Base-by-base conservation (phyloP, 768 basidiomycete species). In the Auriscalpium orientale region DNA sequence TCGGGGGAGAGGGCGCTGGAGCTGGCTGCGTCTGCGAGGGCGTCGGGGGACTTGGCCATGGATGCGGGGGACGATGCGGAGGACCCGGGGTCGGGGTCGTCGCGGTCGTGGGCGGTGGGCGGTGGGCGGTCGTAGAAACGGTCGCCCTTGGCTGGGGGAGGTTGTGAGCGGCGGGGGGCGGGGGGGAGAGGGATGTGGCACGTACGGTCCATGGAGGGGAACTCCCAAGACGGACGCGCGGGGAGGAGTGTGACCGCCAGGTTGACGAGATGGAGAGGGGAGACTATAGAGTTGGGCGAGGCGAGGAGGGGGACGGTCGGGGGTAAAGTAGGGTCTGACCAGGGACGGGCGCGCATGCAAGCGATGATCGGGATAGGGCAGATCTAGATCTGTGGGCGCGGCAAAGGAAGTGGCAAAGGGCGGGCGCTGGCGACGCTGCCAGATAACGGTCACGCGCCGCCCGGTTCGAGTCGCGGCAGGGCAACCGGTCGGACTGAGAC, bases 181-280 rank as follows among this genome's bases (percentile, higher is more conserved):
- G 28, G 38, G 20, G 11, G 34, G 3, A 11, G 11, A 21, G 0
- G 21, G 36, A 35, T 35, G n/a, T 49, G 21, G 3, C 4, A 62
- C 61, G 56, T 47, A 62, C 61, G 52, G 48, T 62, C 58, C 61
- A 62, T 62, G 21, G 52, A 37, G 49, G 61, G 61, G 46, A 62
- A 60, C 34, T 59, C 61, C 61, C 61, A 62, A 54, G 61, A 46
- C 16, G 60, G 47, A 53, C 54, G 34, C 33, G 47, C 33, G 36
- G 61, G 51, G 50, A 54, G 49, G n/a, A 62, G 55, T 51, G 59
- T 55, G 11, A 60, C 58, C 38, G 61, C 61, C 61, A 62, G 61
- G 52, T 56, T 62, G 61, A 56, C 34, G 33, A 34, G 18, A 21
- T n/a, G 18, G 56, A 9, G 47, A 47, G 15, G 51, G 44, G 44